Base-by-base conservation (phyloP, 805 yeast species). In the Candida khao-thaluensis region DNA sequence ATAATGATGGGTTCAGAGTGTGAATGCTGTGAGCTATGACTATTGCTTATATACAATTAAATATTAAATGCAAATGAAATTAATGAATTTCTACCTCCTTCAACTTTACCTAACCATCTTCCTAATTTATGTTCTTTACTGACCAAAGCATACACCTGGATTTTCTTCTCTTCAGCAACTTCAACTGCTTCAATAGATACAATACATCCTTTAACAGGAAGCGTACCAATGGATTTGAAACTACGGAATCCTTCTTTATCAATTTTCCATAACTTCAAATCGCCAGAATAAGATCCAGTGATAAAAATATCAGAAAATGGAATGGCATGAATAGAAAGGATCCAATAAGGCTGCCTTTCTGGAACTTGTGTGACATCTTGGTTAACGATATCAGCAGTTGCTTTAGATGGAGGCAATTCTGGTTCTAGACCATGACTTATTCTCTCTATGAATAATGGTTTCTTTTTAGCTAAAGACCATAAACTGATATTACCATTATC, bases 391-490 rank as follows among this genome's bases (percentile, higher is more conserved):
- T 77, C 75, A 11, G 70, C 72, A 31, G 76, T 55, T 7, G 76
- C 62, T 25, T 56, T 44, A 0, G 53, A 30, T 1, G 74, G 70
- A 9, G 66, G 60, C 12, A 80, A 56, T 43, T 44, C 52, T 11
- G 81, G 77, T 39, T 74, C 70, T 14, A 74, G 50, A 2, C 97
- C 99, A 60, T 93, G 99, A 2, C 91, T 85, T 35, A 71, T 63
- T 52, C 93, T 75, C 45, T 74, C 62, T 2, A 80, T 79, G 59
- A 62, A 82, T 20, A 85, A 64, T 11, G 98, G 95, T 63, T 88
- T 90, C 75, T 93, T 93, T 65, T 88, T 88, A 17, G 86, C 81
- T 41, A 84, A 65, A 2, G 96, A 81, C 99, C 99, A 93, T 45
- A 93, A 69, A n/a, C 86, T 67, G 22, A 93, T 64, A 55, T 79